phyloP scores from a whole-genome alignment of 306 rosid species.

The Prunus padus region DNA sequence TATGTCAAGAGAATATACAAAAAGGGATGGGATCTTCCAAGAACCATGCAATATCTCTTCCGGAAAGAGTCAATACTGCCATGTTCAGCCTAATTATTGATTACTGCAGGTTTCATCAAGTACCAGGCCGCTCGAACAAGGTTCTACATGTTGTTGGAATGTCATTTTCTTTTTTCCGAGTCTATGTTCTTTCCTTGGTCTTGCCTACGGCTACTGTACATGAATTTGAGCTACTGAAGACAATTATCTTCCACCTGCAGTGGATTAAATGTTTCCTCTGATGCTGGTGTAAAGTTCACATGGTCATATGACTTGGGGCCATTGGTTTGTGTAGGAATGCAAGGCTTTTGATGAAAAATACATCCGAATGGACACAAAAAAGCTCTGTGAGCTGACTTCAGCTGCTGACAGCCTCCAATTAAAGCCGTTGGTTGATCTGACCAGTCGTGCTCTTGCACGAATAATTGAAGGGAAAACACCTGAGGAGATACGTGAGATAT shows the following conservation, averaged over 20 bases:
- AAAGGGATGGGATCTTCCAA: slow-evolving; percentile 84
- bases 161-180: slow-evolving; percentile 1
- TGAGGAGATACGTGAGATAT: slow-evolving; percentile 81
- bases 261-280: background rate
- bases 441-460: slow-evolving; percentile 86
- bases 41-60: slow-evolving; percentile 73
- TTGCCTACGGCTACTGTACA: background rate
- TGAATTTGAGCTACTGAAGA: background rate
- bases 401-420: slow-evolving; percentile 87
- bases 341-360: slow-evolving; percentile 72
- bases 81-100: slow-evolving; percentile 78
- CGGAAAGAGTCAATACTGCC: slow-evolving; percentile 73
- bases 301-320: background rate
- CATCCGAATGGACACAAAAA: slow-evolving; percentile 69
- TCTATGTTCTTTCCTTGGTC: background rate
- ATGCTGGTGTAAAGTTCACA: background rate
- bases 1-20: slow-evolving; percentile 67
- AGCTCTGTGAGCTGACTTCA: slow-evolving; percentile 77
- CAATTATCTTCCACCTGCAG: background rate
- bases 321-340: slow-evolving; percentile 48
- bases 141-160: slow-evolving; percentile 32
- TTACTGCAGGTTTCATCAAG: slow-evolving; percentile 82
- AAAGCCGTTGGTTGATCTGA: slow-evolving; percentile 82
- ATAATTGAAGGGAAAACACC: slow-evolving; percentile 88
- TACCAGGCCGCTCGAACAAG: slow-evolving; percentile 77